phyloP scores from a whole-genome alignment of 2,329 filamentous ascomycete genomes.

The Periglandula ipomoeae region DNA sequence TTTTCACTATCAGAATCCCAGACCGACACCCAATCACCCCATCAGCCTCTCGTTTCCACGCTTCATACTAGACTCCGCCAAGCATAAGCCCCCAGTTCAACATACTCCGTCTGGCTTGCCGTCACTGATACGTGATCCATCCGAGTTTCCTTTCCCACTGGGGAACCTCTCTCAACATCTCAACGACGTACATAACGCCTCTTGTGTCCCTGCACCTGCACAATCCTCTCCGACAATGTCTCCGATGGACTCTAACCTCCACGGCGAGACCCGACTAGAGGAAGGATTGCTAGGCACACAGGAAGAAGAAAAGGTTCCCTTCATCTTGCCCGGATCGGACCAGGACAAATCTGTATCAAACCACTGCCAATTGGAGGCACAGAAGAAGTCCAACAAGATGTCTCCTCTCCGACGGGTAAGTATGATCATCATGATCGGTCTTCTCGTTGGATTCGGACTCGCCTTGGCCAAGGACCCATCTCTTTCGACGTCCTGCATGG shows the following conservation, averaged over 20 bases:
- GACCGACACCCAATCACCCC: background rate
- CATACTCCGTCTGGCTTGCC: background rate
- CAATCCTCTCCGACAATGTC: conserved; percentile 9
- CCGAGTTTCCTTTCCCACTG: background rate
- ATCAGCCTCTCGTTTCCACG: background rate
- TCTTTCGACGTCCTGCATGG: background rate
- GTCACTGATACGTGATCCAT: background rate
- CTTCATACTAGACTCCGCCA: background rate
- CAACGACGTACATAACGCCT: background rate
- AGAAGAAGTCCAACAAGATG: conserved; percentile 9
- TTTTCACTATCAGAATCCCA: background rate
- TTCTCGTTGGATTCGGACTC: conserved; percentile 18
- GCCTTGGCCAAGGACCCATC: conserved; percentile 5
- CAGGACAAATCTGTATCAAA: background rate
- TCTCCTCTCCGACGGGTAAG: conserved; percentile 10
- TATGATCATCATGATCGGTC: conserved; percentile 15
- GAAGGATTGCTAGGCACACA: conserved; percentile 15
- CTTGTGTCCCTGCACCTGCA: background rate
- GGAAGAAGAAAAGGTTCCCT: conserved; percentile 15
- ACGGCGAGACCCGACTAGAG: conserved; percentile 12
- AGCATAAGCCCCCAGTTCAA: background rate
- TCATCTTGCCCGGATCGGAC: conserved; percentile 4
- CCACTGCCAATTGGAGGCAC: background rate
- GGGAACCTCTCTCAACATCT: background rate
- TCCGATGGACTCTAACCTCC: conserved; percentile 3